Base-by-base conservation (phyloP, 768 basidiomycete species). In the Saitozyma sp. region DNA sequence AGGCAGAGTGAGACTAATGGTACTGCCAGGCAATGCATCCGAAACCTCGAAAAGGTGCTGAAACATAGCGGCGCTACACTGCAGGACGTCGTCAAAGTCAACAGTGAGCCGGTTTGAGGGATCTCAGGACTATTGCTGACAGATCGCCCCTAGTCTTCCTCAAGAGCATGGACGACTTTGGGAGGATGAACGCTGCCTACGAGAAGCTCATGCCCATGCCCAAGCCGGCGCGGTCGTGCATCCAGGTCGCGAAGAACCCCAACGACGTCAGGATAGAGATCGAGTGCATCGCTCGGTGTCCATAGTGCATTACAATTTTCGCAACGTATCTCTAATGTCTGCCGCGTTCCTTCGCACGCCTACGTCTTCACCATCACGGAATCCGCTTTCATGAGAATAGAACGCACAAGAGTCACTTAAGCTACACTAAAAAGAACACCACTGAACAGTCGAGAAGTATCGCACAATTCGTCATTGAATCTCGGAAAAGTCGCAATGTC, bases 211-310 rank as follows among this genome's bases (percentile, higher is more conserved):
- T 50, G 49, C 49, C 49, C 29, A 59, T 50, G 46, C 59, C 59
- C 17, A 61, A 61, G 48, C 59, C 59, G 10, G 59, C 59, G 29
- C 29, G 59, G 50, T 54, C 59, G n/a, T 61, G 59, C 40, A 42
- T 61, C 10, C 59, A 61, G 45, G 59, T 61, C 17, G 59, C 52
- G 29, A 37, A 54, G 38, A 53, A 54, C 39, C 59, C 59, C 19
- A 45, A 41, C 38, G 51, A 61, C 41, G 59, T 54, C 19, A 39
- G 50, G 14, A 61, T 61, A 17, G 59, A 61, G 43, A 61, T 61
- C 19, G 59, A 61, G 39, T 13, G 16, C 45, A 61, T 61, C 39
- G 59, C 37, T 9, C 38, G 40, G 48, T n/a, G 17, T 50, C 49
- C 49, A 9, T 50, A 50, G 49, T 17, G 9, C 9, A 50, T 29